A percentile compares a stretch with the other conserved stretches of the same genome.
Evolutionary conservation across 2,329 filamentous ascomycete genomes (phyloP).

Genomic region (Pestalotiopsis sp.): DNA sequence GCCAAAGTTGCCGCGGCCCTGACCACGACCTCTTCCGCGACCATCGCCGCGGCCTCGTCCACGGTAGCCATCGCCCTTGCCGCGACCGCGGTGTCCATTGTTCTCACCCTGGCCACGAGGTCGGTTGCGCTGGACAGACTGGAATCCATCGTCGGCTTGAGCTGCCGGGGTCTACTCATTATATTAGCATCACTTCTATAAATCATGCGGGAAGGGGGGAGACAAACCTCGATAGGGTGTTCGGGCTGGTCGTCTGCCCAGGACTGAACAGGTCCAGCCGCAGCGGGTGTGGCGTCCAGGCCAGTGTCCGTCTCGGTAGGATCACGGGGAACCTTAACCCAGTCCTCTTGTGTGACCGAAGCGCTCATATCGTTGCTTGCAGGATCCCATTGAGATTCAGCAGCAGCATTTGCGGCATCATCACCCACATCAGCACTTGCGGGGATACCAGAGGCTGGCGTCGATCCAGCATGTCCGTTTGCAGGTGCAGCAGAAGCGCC

Average conservation of each 20-base stretch:
- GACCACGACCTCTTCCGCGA: constrained; percentile 28
- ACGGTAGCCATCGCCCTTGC: constrained; percentile 23
- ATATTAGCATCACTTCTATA: background rate
- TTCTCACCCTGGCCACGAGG: constrained; percentile 31
- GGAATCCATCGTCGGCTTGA: constrained; percentile 32
- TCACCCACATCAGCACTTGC: constrained; percentile 53
- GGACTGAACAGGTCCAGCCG: constrained; percentile 58
- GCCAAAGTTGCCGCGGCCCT: constrained; percentile 22
- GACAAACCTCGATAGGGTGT: constrained; percentile 42
- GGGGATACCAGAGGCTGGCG: constrained; percentile 36
- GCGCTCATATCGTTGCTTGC: constrained; percentile 41
- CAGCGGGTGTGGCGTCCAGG: constrained; percentile 59
- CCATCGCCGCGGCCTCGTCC: constrained; percentile 27
- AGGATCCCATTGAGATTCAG: constrained; percentile 65
- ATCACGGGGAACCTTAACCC: constrained; percentile 75
- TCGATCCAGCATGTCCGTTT: constrained; percentile 44
- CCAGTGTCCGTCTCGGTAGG: constrained; percentile 72
- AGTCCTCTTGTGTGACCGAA: constrained; percentile 59
- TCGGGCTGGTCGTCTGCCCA: constrained; percentile 82
- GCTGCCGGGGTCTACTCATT: constrained; percentile 18
- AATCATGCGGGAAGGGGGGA: background rate
- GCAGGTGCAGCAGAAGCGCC: constrained; percentile 38
- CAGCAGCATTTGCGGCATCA: constrained; percentile 59
- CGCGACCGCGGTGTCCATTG: constrained; percentile 19
- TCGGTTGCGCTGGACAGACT: constrained; percentile 32